Evolutionary conservation across 345 rosid species (phyloP).

Genomic region (Xanthoceras sorbifolium): DNA sequence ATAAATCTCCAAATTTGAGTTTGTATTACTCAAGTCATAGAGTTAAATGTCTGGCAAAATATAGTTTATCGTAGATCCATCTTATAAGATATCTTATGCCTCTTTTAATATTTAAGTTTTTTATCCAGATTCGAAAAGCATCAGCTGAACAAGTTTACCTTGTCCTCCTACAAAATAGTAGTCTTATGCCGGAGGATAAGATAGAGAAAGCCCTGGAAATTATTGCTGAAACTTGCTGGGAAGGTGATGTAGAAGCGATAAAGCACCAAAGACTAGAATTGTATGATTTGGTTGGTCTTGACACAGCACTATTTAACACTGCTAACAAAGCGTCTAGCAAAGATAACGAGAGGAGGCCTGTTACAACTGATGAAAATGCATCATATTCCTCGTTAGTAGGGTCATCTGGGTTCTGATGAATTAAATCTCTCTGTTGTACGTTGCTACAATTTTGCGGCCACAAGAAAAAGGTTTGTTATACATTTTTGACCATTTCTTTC

Average conservation of each 20-base stretch:
- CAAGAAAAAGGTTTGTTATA: not conserved
- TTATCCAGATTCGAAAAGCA: constrained; percentile 71
- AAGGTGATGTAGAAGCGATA: constrained; percentile 59
- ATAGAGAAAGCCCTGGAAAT: constrained; percentile 63
- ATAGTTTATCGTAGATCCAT: not conserved
- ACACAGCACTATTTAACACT: constrained; percentile 31
- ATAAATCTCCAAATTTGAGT: not conserved
- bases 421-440: not conserved
- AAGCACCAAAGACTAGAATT: constrained; percentile 53
- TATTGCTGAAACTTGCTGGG: constrained; percentile 71
- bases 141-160: constrained; percentile 78
- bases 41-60: not conserved
- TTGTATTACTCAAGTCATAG: not conserved
- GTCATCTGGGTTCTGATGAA: constrained; percentile 69
- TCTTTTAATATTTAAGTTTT: not conserved
- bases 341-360: constrained; percentile 21
- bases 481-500: not conserved
- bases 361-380: constrained; percentile 71
- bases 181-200: constrained; percentile 58
- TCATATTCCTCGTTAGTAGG: constrained; percentile 83
- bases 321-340: constrained; percentile 28
- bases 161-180: constrained; percentile 64
- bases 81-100: not conserved
- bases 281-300: constrained; percentile 63
- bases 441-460: not conserved